Percentiles rank a stretch among this genome's conserved stretches.
Evolutionary conservation across 345 rosid species (phyloP).

Genomic region (Moringa oleifera): DNA sequence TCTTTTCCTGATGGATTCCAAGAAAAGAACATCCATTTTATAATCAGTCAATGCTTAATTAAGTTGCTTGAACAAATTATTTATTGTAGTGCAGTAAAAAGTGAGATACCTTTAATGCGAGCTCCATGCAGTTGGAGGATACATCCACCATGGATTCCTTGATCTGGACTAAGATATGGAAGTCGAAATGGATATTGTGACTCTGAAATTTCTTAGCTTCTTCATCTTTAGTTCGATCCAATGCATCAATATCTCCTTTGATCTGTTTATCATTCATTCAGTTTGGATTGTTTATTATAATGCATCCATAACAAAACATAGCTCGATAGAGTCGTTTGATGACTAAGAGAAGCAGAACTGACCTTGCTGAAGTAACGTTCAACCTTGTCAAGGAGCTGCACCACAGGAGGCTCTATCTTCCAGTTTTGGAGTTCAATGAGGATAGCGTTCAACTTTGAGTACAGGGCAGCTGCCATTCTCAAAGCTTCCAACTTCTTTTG

Average conservation of each 20-base stretch:
- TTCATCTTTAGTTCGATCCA: slow-evolving; percentile 82
- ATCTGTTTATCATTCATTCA: slow-evolving; percentile 29
- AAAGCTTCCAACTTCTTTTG: slow-evolving; percentile 80
- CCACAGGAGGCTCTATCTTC: slow-evolving; percentile 64
- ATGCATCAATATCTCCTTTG: slow-evolving; percentile 65
- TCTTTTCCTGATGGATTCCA: slow-evolving; percentile 45
- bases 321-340: neutral
- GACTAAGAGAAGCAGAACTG: slow-evolving; percentile 7
- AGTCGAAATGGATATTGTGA: slow-evolving; percentile 68
- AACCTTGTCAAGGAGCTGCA: slow-evolving; percentile 62
- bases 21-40: too few relatives aligned
- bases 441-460: slow-evolving; percentile 46
- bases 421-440: slow-evolving; percentile 52
- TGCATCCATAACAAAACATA: too few relatives aligned
- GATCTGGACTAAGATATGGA: slow-evolving; percentile 54
- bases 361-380: slow-evolving; percentile 86
- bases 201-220: slow-evolving; percentile 68
- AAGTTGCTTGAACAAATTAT: neutral
- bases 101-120: slow-evolving; percentile 60
- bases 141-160: slow-evolving; percentile 87
- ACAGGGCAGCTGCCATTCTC: slow-evolving; percentile 64
- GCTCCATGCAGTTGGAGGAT: slow-evolving; percentile 83
- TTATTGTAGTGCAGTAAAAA: too few relatives aligned
- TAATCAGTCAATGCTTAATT: too few relatives aligned
- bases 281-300: neutral